Conservation (phyloP, 176 grass and related monocot genomes). For the Ananas comosus region DNA sequence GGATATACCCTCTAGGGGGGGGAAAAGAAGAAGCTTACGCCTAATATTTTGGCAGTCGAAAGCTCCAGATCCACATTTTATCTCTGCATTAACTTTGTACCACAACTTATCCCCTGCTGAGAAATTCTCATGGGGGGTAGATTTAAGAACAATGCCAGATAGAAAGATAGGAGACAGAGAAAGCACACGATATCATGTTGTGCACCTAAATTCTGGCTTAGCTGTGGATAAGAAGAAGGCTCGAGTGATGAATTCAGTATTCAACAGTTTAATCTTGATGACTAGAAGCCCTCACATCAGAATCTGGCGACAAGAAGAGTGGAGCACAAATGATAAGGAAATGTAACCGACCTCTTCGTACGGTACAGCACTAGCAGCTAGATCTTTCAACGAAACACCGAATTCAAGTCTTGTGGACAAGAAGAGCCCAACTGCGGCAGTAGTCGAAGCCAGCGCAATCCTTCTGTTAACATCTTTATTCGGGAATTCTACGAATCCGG, state of each 20-base stretch:
- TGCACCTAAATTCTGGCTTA: background rate
- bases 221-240: background rate
- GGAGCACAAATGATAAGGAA: slow-evolving; percentile 6
- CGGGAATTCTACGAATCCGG: slow-evolving; percentile 40
- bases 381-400: slow-evolving; percentile 76
- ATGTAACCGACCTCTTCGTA: slow-evolving; percentile 55
- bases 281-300: background rate
- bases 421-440: slow-evolving; percentile 59
- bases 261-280: background rate
- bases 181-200: background rate
- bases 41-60: no score
- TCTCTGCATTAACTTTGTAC: no score
- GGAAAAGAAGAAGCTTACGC: no score
- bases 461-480: slow-evolving; percentile 77
- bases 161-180: no score
- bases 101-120: no score
- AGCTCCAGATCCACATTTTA: no score
- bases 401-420: slow-evolving; percentile 63
- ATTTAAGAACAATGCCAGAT: no score
- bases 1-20: no score
- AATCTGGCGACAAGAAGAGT: background rate
- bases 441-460: slow-evolving; percentile 49
- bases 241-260: background rate
- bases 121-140: no score
- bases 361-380: slow-evolving; percentile 46